Evolutionary conservation across 192 early-diverging fungal genomes (phyloP).

Genomic region (Entomortierella parvispora): DNA sequence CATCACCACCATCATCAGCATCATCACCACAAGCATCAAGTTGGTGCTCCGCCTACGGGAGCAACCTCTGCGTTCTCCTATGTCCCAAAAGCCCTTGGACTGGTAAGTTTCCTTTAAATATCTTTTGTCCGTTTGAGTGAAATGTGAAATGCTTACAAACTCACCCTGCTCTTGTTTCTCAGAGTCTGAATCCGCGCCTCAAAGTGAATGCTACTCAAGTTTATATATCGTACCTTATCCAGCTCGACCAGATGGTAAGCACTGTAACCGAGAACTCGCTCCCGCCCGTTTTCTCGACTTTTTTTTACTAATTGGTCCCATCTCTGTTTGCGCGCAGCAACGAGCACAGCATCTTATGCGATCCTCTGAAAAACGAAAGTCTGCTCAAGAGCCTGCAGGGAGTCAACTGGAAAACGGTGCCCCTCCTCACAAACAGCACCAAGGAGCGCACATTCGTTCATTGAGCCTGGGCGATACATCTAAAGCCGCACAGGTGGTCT

Average conservation of each 20-base stretch:
- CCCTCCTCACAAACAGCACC: conserved; percentile 7
- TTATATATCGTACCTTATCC: conserved; percentile 51
- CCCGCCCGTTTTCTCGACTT: not conserved
- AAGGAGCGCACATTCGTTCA: not conserved
- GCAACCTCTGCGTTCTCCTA: conserved; percentile 38
- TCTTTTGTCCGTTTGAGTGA: not conserved
- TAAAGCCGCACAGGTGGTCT: not conserved
- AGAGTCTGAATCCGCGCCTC: conserved; percentile 41
- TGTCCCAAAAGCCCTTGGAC: conserved; percentile 29
- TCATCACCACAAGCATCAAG: conserved; percentile 36
- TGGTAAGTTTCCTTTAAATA: conserved; percentile 19
- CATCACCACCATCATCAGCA: conserved; percentile 38
- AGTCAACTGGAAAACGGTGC: not conserved
- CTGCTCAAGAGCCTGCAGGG: not conserved
- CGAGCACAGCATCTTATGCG: conserved; percentile 44
- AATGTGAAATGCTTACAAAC: too few species aligned
- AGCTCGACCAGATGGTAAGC: conserved; percentile 47
- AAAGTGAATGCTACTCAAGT: conserved; percentile 50
- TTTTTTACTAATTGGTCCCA: not conserved
- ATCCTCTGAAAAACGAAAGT: conserved; percentile 47
- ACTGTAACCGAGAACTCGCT: conserved; percentile 1
- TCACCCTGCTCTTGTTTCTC: too few species aligned
- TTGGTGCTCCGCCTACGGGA: conserved; percentile 1
- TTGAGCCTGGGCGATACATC: not conserved
- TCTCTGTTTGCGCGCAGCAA: conserved; percentile 23